Percentiles rank a stretch among this genome's conserved stretches.
These are phyloP conservation scores for Phycomyces blakesleeanus DNA, from an alignment of 192 early-diverging fungal species.

Conservation along the genomic window DNA sequence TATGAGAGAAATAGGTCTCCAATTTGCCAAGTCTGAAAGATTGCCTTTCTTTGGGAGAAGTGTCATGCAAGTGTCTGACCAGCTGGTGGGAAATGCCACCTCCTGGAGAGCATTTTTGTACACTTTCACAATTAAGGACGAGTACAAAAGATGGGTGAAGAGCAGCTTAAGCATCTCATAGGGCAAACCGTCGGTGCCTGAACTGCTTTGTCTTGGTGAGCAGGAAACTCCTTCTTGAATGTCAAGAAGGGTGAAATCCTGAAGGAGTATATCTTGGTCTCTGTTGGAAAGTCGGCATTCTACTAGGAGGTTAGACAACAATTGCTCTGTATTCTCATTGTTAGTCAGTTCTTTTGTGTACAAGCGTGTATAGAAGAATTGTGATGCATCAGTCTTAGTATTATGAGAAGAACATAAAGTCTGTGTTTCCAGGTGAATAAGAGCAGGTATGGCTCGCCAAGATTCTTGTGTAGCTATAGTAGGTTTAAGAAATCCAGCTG, in stretches of 20 bases:
- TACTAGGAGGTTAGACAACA: too few relatives aligned
- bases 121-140: neutral
- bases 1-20: conserved; percentile 2
- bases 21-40: conserved; percentile 10
- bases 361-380: too few relatives aligned
- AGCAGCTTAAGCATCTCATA: neutral
- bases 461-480: too few relatives aligned
- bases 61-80: conserved; percentile 6
- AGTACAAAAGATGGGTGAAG: too few relatives aligned
- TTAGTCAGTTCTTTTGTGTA: too few relatives aligned
- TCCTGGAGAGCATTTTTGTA: neutral
- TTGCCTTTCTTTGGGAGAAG: conserved; percentile 22
- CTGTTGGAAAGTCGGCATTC: neutral
- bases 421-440: too few relatives aligned
- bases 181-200: neutral
- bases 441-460: too few relatives aligned
- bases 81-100: neutral
- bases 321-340: too few relatives aligned
- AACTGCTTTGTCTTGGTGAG: neutral
- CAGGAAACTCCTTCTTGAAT: neutral
- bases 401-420: too few relatives aligned
- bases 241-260: neutral
- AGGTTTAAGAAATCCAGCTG: too few relatives aligned
- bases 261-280: neutral
- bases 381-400: too few relatives aligned